Conservation (phyloP, 2,329 filamentous ascomycete genomes). For the Sporothrix pseudoabietina region DNA sequence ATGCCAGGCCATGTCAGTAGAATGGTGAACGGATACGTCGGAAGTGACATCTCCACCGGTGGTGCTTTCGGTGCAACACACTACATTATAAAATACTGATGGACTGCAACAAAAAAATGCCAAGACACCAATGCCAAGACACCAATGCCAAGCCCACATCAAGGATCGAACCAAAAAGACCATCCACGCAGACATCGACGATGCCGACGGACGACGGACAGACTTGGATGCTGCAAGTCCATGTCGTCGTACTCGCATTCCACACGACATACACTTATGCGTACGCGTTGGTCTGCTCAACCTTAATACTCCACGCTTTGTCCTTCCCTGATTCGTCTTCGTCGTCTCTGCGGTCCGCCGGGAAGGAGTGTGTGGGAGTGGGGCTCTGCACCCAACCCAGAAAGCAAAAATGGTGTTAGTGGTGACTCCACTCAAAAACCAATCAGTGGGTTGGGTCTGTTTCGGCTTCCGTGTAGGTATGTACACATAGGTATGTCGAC, state of each 20-base stretch:
- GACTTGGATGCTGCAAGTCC: not conserved
- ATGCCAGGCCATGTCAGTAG: not conserved
- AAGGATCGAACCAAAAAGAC: not conserved
- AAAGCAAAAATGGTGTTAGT: not conserved
- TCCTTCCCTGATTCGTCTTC: not conserved
- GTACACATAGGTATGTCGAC: no score
- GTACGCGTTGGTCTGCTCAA: not conserved
- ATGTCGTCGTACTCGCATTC: not conserved
- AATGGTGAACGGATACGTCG: constrained; percentile 3
- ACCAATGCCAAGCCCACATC: not conserved
- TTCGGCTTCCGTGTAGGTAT: not conserved
- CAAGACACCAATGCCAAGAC: not conserved
- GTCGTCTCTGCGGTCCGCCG: not conserved
- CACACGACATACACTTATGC: not conserved
- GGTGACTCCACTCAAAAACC: not conserved
- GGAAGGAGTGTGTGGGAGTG: not conserved
- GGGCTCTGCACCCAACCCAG: not conserved
- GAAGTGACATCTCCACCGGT: not conserved
- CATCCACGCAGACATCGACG: not conserved
- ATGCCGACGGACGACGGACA: not conserved
- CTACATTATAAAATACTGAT: not conserved
- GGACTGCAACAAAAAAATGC: not conserved
- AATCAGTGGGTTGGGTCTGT: constrained; percentile 2
- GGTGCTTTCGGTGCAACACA: not conserved
- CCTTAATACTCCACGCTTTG: not conserved